Conservation (phyloP, 1,284 basidiomycete genomes). For the Papiliotrema nemorosa region DNA sequence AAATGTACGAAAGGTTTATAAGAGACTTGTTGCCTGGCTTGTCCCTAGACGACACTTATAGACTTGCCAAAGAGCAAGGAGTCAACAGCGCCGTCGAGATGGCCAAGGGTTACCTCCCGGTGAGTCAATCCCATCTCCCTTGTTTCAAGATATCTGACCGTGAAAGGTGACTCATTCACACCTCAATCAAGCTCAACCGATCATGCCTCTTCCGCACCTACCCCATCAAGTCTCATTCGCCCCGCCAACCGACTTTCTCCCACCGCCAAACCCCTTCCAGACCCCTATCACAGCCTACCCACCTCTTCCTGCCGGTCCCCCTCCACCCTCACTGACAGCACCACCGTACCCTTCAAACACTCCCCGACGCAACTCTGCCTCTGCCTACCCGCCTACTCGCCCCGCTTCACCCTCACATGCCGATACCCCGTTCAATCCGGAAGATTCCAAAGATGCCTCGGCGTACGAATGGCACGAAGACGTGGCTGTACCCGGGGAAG, state of each 20-base stretch:
- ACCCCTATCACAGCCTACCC: not conserved
- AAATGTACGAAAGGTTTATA: not conserved
- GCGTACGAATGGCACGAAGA: constrained; percentile 16
- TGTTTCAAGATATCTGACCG: not conserved
- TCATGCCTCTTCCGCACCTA: not conserved
- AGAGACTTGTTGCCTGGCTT: not conserved
- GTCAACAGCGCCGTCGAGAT: not conserved
- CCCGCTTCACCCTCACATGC: not conserved
- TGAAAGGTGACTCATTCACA: not conserved
- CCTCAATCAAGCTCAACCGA: no score
- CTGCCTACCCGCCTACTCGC: constrained; percentile 1
- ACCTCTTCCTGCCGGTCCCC: not conserved
- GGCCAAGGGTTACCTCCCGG: not conserved
- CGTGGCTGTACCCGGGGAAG: not conserved
- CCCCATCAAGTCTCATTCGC: not conserved
- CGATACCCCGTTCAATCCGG: not conserved
- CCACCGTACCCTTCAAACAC: not conserved
- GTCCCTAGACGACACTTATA: not conserved
- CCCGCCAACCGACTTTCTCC: not conserved
- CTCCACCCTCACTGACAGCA: not conserved
- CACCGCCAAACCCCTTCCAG: not conserved
- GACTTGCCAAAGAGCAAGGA: not conserved
- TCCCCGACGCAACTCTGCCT: not conserved
- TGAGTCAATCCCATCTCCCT: not conserved
- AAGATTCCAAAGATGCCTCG: not conserved